These are phyloP conservation scores for Inonotus hispidus DNA, from an alignment of 1,284 basidiomycete genomes.

Conservation along the genomic window DNA sequence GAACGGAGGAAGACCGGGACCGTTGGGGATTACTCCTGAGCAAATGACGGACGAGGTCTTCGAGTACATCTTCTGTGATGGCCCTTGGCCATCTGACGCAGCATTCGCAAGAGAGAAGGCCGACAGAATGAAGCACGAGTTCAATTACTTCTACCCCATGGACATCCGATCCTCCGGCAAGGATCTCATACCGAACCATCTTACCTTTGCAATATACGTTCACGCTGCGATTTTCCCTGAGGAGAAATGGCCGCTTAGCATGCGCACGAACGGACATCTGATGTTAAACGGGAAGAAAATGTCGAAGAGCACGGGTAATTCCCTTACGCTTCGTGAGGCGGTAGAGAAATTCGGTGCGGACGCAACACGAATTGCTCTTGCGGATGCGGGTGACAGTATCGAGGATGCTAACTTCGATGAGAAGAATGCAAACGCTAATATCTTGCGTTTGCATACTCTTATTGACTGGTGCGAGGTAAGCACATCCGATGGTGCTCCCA, in stretches of 20 bases:
- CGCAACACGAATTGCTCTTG: conserved; percentile 87
- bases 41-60: conserved; percentile 98
- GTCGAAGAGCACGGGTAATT: conserved; percentile 95
- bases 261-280: conserved; percentile 95
- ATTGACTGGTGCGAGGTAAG: conserved; percentile 88
- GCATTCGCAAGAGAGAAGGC: conserved; percentile 73
- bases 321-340: conserved; percentile 72
- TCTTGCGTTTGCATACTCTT: conserved; percentile 90
- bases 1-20: conserved; percentile 77
- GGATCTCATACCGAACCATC: conserved; percentile 94
- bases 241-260: conserved; percentile 88
- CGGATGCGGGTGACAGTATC: conserved; percentile 96
- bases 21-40: conserved; percentile 80
- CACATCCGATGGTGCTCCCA: conserved; percentile 5
- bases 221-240: conserved; percentile 94
- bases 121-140: conserved; percentile 85
- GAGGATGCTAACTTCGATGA: conserved; percentile 99
- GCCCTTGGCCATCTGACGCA: conserved; percentile 65
- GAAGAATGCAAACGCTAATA: conserved; percentile 97
- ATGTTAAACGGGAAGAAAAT: conserved; percentile 99
- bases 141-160: conserved; percentile 98
- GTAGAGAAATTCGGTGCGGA: conserved; percentile 90
- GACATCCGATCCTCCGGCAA: conserved; percentile 99
- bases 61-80: conserved; percentile 88
- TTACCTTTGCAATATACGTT: conserved; percentile 93